Percentiles rank a stretch among this genome's conserved stretches.
Evolutionary conservation across 1,284 basidiomycete species (phyloP).

Genomic region (Wallemia mellicola): DNA sequence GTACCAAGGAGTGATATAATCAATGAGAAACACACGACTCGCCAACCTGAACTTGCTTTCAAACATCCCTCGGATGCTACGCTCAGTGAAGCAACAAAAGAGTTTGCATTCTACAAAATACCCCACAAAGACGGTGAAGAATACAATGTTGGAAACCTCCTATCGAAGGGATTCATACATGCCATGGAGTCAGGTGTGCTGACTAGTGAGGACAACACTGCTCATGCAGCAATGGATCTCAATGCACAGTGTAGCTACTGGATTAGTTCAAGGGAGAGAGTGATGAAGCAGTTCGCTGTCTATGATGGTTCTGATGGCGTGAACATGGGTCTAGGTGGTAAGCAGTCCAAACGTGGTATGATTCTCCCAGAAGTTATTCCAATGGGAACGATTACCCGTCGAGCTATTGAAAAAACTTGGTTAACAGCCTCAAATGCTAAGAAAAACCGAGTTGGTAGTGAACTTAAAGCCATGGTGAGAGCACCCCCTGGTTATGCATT

Average conservation of each 20-base stretch:
- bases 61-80: constrained; percentile 28
- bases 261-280: constrained; percentile 77
- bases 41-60: constrained; percentile 18
- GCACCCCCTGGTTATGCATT: constrained; percentile 79
- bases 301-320: constrained; percentile 29
- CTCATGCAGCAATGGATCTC: constrained; percentile 60
- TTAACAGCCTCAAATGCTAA: constrained; percentile 94
- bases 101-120: constrained; percentile 51
- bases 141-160: constrained; percentile 74
- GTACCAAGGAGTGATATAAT: constrained; percentile 21
- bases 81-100: constrained; percentile 22
- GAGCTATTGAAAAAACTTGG: constrained; percentile 96
- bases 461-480: constrained; percentile 88
- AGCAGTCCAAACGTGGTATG: constrained; percentile 38
- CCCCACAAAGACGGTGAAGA: constrained; percentile 86
- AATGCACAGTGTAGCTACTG: constrained; percentile 92
- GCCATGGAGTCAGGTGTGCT: constrained; percentile 60
- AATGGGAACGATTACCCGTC: constrained; percentile 92
- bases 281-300: constrained; percentile 75
- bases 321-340: constrained; percentile 19
- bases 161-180: constrained; percentile 67
- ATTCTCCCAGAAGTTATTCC: constrained; percentile 89
- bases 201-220: constrained; percentile 38
- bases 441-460: constrained; percentile 82
- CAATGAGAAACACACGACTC: constrained; percentile 6